Base-by-base conservation (phyloP, 805 yeast species). In the Ogataea sp. region DNA sequence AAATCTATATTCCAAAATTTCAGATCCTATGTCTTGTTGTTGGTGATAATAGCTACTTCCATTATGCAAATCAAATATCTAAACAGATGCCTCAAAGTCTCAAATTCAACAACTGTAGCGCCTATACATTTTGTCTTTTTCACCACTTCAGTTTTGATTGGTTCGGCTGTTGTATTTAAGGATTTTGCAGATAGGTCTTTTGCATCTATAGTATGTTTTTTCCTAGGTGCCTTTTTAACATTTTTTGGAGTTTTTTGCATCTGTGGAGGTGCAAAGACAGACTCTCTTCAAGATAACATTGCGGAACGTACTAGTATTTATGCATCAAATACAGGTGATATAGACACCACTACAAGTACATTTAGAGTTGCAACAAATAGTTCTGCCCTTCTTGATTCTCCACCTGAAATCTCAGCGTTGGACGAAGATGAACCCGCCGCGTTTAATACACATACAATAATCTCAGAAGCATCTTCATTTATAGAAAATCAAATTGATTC, bases 121-220 rank as follows among this genome's bases (percentile, higher is more conserved):
- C 77, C 78, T 0, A 60, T 70, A 29, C 75, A 71, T 46, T 71
- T 70, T 53, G 70, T 64, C 5, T 60, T 68, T 26, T 71, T 72
- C 56, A 69, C 73, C 1, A 43, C 64, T 9, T 60, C 70, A 3
- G 71, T 69, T 3, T 55, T 66, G 21, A 27, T 61, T 6, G 71
- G 71, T n/a, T 67, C 73, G 0, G 61, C 63, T 10, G 46, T 65
- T 6, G 56, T 68, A 7, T 69, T 67, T 44, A 57, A 59, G 23
- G 73, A 68, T 39, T 67, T 68, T 38, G 55, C 58, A 3, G 49
- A 56, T 32, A 51, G 51, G 28, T 39, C 59, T 6, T 11, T 41
- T 1, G 33, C 28, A 4, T 57, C 58, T 18, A 38, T 48, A 7
- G 4, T 45, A 1, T 34, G 47, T n/a, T 65, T 68, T 39, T 15